Evolutionary conservation across 768 basidiomycete genomes (phyloP), one percentile per base, ranked within the genome.

Genomic region (Pholiota conissans): DNA sequence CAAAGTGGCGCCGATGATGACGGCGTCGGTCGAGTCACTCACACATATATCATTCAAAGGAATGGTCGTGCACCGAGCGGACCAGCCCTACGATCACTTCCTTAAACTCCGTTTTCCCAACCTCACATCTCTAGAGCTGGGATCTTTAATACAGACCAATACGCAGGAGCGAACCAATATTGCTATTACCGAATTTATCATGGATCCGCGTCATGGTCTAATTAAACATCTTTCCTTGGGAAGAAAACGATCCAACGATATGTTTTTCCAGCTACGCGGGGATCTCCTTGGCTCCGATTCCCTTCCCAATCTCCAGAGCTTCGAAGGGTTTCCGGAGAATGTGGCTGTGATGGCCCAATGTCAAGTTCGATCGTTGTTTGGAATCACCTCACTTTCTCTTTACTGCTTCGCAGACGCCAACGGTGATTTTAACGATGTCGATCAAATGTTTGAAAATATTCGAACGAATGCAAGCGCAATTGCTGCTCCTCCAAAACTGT

Each of bases 251-350:
- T 34, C 35, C 13, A 49, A 34, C 6, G 45, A 57, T 20, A 52
- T 61, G 14, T 55, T 60, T 24, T 62, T 66, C 49, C 59, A 66
- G 37, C 62, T 66, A 20, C 57, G 60, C 28, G 27, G 30, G 6
- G 4, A 24, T 13, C 49, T 55, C 9, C 55, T 66, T 0, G 20
- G 22, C 13, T 20, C 27, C 3, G 34, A 58, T 6, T 63, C 62
- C 3, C 29, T 66, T 1, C 62, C 65, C 3, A 26, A 30, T 14
- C 34, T 66, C 3, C 57, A 56, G 28, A 55, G 59, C 26, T 62
- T 66, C 34, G 65, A 63, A 50, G 65, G 65, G 7, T 63, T 62
- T 27, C 65, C 62, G 20, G 62, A 62, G 37, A 63, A 60, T 27
- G 42, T 66, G 7, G 49, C 59, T 3, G 26, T 39, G 24, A 28